Evolutionary conservation across 108 stramenopile species (phyloP).

Genomic region (Bacterosira constricta): DNA sequence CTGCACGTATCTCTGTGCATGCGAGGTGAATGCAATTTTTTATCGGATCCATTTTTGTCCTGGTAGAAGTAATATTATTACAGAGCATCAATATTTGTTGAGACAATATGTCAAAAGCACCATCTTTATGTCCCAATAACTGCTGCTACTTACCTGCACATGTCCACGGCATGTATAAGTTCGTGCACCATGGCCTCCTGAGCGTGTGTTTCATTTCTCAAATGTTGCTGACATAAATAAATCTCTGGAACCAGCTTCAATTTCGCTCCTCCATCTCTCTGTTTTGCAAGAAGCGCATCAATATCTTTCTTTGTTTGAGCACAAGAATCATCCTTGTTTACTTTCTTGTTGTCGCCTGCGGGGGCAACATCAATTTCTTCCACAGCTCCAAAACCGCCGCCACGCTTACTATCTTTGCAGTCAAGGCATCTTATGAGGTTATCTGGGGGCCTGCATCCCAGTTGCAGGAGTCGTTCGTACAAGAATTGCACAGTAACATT

Average conservation of each 20-base stretch:
- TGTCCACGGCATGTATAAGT: slow-evolving; percentile 90
- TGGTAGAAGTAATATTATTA: too few species aligned
- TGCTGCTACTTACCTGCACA: slow-evolving; percentile 70
- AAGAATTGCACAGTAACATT: slow-evolving; percentile 85
- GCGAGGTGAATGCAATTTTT: slow-evolving; percentile 87
- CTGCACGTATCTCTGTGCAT: slow-evolving; percentile 92
- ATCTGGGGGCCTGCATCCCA: slow-evolving; percentile 81
- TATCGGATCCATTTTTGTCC: slow-evolving; percentile 69
- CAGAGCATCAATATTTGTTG: too few species aligned
- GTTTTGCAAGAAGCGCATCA: slow-evolving; percentile 34
- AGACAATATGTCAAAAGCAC: too few species aligned
- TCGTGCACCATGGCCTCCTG: slow-evolving; percentile 83
- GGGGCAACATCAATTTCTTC: slow-evolving; percentile 53
- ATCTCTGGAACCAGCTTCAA: slow-evolving; percentile 78
- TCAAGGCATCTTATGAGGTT: slow-evolving; percentile 79
- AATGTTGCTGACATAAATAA: slow-evolving; percentile 80
- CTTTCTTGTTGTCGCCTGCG: background rate
- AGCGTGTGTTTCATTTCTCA: slow-evolving; percentile 75
- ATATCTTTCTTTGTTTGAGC: slow-evolving; percentile 34
- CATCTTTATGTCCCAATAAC: too few species aligned
- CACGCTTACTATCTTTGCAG: slow-evolving; percentile 73
- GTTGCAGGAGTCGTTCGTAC: slow-evolving; percentile 58
- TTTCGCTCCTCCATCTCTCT: slow-evolving; percentile 60
- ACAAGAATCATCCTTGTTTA: background rate
- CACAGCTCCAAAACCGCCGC: slow-evolving; percentile 83